Evolutionary conservation across 2,329 filamentous ascomycete genomes (phyloP), one percentile per base, ranked within the genome.

Genomic region (Colletotrichum acutatum): DNA sequence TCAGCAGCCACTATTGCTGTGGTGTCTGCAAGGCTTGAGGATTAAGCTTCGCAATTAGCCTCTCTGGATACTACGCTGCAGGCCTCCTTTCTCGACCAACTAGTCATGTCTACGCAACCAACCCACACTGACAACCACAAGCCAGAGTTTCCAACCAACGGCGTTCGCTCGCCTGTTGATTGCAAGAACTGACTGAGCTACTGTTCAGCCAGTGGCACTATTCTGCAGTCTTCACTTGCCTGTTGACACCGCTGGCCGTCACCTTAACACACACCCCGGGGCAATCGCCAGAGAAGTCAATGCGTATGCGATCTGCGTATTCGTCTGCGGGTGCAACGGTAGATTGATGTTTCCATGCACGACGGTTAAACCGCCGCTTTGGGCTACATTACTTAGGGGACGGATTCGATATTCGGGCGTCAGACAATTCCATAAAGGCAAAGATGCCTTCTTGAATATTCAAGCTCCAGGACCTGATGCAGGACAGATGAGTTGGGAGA

Each of bases 121-220:
- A 57, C 24, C 60, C n/a, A 24, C n/a, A 37, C 32, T 37, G 24
- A 12, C 56, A 58, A 16, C 16, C 57, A 58, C 65, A 52, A 42
- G 32, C 26, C 16, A 56, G 66, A 16, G n/a, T n/a, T 53, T 52
- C 34, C 34, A 34, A 28, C 56, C 19, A 26, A 46, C 30, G 42
- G 22, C 22, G 42, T 22, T 46, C 11, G 59, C 26, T 56, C 32
- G n/a, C 54, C 66, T 56, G 24, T 54, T 24, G 59, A 26, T 26
- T 52, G 32, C 7, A 26, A 57, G 28, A 60, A 49, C n/a, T 61
- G 54, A 28, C 59, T 57, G 57, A 11, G 54, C 24, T 12, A 19
- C 32, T 49, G 34, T 42, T 57, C 70, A 49, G 26, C 59, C 30
- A 32, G 66, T 46, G 53, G 66, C 59, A 52, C 53, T 53, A 54